Evolutionary conservation across 1,139 yeast genomes (phyloP).

Genomic region (Oligophagozyma castellii): DNA sequence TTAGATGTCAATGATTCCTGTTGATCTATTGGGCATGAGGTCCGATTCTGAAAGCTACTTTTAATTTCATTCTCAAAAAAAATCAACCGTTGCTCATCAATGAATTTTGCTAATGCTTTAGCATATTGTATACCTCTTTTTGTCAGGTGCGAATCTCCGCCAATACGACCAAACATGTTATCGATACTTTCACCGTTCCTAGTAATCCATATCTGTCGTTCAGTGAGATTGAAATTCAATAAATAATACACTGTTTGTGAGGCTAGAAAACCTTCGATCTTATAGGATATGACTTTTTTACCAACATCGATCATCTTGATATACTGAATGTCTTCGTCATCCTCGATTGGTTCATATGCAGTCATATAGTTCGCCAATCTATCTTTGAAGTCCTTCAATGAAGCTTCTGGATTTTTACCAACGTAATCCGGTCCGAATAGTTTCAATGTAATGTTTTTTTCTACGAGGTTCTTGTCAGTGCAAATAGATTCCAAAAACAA

Average conservation of each 20-base stretch:
- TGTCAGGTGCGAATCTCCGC: conserved; percentile 83
- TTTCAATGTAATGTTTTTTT: conserved; percentile 70
- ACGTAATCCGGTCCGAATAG: conserved; percentile 88
- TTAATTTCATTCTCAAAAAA: conserved; percentile 55
- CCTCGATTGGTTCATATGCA: conserved; percentile 85
- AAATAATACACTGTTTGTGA: conserved; percentile 88
- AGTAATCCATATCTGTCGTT: conserved; percentile 89
- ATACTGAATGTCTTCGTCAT: conserved; percentile 65
- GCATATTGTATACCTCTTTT: conserved; percentile 67
- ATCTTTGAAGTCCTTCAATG: conserved; percentile 69
- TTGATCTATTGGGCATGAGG: conserved; percentile 1
- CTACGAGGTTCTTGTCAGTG: conserved; percentile 63
- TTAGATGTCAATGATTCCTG: neutral
- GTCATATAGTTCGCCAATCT: conserved; percentile 73
- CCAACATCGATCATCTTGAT: conserved; percentile 96
- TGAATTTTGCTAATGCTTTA: conserved; percentile 56
- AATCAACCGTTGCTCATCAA: conserved; percentile 55
- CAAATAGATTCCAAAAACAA: conserved; percentile 81
- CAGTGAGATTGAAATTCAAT: conserved; percentile 77
- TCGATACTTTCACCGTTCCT: conserved; percentile 89
- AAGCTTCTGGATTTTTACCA: conserved; percentile 70
- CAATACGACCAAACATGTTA: conserved; percentile 72
- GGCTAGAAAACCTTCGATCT: conserved; percentile 82
- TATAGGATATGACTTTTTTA: conserved; percentile 79
- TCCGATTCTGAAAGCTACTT: conserved; percentile 26